phyloP scores from a whole-genome alignment of 169 alveolate species.

The Cryptosporidium felis region DNA sequence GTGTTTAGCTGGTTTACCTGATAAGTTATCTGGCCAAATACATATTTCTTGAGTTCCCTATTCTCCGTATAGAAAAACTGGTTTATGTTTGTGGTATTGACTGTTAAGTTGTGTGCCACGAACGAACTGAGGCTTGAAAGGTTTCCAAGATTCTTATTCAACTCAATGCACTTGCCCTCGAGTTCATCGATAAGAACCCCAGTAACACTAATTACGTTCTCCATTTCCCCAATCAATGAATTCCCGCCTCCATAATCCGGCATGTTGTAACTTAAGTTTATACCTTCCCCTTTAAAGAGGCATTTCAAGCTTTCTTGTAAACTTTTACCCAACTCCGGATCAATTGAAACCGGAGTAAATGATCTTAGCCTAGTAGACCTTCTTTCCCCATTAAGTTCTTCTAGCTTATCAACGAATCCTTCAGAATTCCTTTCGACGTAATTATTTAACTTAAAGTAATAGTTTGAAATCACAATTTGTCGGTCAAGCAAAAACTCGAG shows the following conservation, averaged over 20 bases:
- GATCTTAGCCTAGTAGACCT: too few relatives aligned
- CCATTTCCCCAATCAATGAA: neutral
- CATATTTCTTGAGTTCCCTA: neutral
- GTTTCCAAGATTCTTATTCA: neutral
- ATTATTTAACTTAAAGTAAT: neutral
- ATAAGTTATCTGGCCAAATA: neutral
- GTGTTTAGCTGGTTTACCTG: constrained; percentile 3
- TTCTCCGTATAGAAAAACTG: neutral
- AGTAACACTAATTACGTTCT: neutral
- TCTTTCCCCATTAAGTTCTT: too few relatives aligned
- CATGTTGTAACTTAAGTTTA: too few relatives aligned
- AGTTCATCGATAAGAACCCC: neutral
- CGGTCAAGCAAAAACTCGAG: neutral
- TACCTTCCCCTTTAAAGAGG: too few relatives aligned
- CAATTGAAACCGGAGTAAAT: too few relatives aligned
- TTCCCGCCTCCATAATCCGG: too few relatives aligned
- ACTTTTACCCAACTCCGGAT: too few relatives aligned
- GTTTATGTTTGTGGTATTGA: neutral
- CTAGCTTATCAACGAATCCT: too few relatives aligned
- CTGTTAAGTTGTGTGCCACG: neutral
- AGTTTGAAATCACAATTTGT: neutral
- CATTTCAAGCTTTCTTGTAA: too few relatives aligned
- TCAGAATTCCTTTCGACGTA: too few relatives aligned
- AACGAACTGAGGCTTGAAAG: neutral
- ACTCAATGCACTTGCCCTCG: neutral